Conservation (phyloP, 495 filamentous ascomycete genomes). For the Aspergillus hancockii region DNA sequence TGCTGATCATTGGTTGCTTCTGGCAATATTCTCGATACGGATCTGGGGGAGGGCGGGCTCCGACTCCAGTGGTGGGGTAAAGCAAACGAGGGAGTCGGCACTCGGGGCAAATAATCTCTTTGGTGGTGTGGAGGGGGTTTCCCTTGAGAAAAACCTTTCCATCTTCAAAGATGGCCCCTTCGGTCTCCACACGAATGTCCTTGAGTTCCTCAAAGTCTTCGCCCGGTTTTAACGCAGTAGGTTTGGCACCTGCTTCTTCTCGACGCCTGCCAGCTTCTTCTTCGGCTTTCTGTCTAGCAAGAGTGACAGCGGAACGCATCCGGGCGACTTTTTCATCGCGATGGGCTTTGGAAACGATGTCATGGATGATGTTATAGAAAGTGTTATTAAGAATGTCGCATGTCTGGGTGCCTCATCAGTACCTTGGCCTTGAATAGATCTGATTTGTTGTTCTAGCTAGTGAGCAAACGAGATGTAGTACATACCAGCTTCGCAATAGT, state of each 20-base stretch:
- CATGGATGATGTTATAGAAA: slow-evolving; percentile 72
- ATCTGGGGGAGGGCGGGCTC: slow-evolving; percentile 58
- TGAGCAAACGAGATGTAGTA: slow-evolving; percentile 2
- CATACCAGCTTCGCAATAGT: slow-evolving; percentile 50
- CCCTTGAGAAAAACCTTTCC: slow-evolving; percentile 72
- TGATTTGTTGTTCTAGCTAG: neutral
- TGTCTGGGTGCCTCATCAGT: slow-evolving; percentile 27
- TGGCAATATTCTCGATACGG: slow-evolving; percentile 71
- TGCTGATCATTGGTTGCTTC: slow-evolving; percentile 69
- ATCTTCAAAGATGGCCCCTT: slow-evolving; percentile 70
- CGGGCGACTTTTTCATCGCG: slow-evolving; percentile 73
- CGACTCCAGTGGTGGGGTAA: slow-evolving; percentile 62
- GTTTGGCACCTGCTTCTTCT: slow-evolving; percentile 35
- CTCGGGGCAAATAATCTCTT: slow-evolving; percentile 67
- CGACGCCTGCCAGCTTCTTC: slow-evolving; percentile 44
- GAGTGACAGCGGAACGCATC: slow-evolving; percentile 70
- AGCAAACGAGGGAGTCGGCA: slow-evolving; percentile 66
- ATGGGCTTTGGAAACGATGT: slow-evolving; percentile 68
- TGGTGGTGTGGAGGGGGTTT: slow-evolving; percentile 71
- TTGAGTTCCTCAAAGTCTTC: slow-evolving; percentile 41
- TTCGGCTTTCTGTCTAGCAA: slow-evolving; percentile 66
- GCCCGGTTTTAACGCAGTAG: slow-evolving; percentile 37
- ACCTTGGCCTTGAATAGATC: neutral
- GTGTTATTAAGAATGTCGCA: slow-evolving; percentile 64
- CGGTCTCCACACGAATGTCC: slow-evolving; percentile 59